Percentiles rank a stretch among this genome's conserved stretches.
These are phyloP conservation scores for Alloteropsis semialata DNA, from an alignment of 176 grass and related monocot genomes.

Conservation along the genomic window DNA sequence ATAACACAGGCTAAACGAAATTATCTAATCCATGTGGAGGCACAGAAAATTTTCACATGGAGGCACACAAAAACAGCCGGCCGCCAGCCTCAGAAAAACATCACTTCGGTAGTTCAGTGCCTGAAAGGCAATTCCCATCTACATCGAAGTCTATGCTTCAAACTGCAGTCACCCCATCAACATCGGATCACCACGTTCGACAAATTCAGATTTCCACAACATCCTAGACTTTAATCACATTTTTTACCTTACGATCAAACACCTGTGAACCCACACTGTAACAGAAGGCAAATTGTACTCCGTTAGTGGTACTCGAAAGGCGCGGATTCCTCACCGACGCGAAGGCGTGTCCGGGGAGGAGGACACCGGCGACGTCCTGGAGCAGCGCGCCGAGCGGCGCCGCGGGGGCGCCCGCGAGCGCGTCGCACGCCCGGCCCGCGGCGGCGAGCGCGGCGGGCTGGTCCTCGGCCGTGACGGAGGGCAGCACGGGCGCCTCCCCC, in stretches of 20 bases:
- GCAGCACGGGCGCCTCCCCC: slow-evolving; percentile 88
- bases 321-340: slow-evolving; percentile 60
- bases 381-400: slow-evolving; percentile 66
- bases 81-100: not conserved
- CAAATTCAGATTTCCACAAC: not conserved
- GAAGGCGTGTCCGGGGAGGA: slow-evolving; percentile 85
- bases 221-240: not conserved
- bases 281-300: not conserved
- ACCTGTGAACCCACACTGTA: not conserved
- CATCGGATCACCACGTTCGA: not conserved
- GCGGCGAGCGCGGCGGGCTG: slow-evolving; percentile 65
- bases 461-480: slow-evolving; percentile 85
- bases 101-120: not conserved
- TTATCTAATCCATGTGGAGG: no score
- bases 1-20: no score
- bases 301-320: not conserved
- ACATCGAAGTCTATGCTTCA: not conserved
- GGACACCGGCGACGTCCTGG: slow-evolving; percentile 33
- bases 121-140: not conserved
- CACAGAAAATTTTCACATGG: no score
- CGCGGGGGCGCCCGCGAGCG: slow-evolving; percentile 11
- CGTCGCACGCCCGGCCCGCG: slow-evolving; percentile 33
- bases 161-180: not conserved
- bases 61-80: no score
- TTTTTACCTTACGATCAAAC: not conserved